phyloP scores from a whole-genome alignment of 192 early-diverging fungal species.

The Rhizophagus prolifer region DNA sequence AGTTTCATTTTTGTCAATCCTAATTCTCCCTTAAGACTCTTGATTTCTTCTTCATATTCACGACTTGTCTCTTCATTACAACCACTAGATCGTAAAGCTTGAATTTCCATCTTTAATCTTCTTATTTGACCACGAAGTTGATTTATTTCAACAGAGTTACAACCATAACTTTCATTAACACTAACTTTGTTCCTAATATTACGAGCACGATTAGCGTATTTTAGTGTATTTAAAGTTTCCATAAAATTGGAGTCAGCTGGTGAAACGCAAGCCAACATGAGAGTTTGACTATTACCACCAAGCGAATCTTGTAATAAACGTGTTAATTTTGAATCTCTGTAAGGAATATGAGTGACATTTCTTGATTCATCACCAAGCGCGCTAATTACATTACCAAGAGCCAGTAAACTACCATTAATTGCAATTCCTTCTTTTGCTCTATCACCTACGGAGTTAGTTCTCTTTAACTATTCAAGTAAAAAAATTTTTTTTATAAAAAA shows the following conservation, averaged over 20 bases:
- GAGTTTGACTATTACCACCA: slow-evolving; percentile 89
- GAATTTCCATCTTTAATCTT: slow-evolving; percentile 46
- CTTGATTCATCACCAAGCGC: slow-evolving; percentile 82
- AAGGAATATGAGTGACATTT: slow-evolving; percentile 80
- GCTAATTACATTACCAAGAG: slow-evolving; percentile 97
- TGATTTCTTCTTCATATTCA: no score
- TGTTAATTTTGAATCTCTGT: slow-evolving; percentile 96
- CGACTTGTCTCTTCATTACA: no score
- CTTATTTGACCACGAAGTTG: no score
- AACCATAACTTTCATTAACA: slow-evolving; percentile 32
- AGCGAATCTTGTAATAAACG: slow-evolving; percentile 96
- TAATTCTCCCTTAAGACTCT: slow-evolving; percentile 40
- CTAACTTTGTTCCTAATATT: slow-evolving; percentile 59
- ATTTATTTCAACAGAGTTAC: no score
- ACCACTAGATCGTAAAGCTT: not conserved
- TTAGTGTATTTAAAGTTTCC: slow-evolving; percentile 94
- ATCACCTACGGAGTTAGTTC: slow-evolving; percentile 80
- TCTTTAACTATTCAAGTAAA: no score
- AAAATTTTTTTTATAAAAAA: no score
- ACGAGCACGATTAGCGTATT: slow-evolving; percentile 72
- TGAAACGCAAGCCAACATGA: slow-evolving; percentile 94
- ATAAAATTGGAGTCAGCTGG: slow-evolving; percentile 79
- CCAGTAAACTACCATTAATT: slow-evolving; percentile 95
- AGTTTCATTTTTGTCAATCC: slow-evolving; percentile 49
- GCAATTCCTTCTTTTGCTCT: slow-evolving; percentile 94